phyloP scores from a whole-genome alignment of 306 rosid species.

The Begonia masoniana region DNA sequence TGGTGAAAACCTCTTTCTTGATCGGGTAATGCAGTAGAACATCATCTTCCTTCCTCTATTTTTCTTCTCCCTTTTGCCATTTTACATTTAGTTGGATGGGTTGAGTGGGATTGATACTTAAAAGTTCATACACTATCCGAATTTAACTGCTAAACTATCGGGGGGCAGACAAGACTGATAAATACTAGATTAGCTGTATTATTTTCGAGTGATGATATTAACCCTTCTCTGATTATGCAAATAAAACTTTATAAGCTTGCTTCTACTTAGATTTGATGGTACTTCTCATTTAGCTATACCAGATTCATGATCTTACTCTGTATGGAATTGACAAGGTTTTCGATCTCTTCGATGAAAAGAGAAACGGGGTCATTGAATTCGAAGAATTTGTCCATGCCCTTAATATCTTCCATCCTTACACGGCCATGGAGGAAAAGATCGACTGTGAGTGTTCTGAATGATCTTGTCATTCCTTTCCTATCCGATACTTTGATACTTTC shows the following conservation, averaged over 20 bases:
- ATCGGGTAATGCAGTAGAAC: slow-evolving; percentile 35
- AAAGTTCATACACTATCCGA: too few species aligned
- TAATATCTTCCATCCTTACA: slow-evolving; percentile 61
- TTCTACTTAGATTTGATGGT: too few species aligned
- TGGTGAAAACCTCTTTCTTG: slow-evolving; percentile 58
- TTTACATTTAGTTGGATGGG: too few species aligned
- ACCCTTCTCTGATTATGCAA: too few species aligned
- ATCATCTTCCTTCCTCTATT: neutral
- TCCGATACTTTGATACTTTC: slow-evolving; percentile 7
- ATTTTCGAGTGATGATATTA: too few species aligned
- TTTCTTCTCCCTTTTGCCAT: neutral
- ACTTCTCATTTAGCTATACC: too few species aligned
- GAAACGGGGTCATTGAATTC: slow-evolving; percentile 75
- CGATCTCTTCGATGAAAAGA: slow-evolving; percentile 63
- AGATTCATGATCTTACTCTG: neutral
- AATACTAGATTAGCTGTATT: too few species aligned
- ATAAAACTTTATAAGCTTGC: too few species aligned
- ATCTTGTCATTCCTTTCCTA: slow-evolving; percentile 3
- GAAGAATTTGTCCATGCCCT: slow-evolving; percentile 68
- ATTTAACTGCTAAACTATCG: too few species aligned
- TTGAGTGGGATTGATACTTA: too few species aligned
- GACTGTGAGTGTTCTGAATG: slow-evolving; percentile 46
- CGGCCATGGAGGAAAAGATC: slow-evolving; percentile 54
- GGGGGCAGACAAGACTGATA: too few species aligned
- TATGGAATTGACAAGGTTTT: slow-evolving; percentile 33